Conservation (phyloP, 768 basidiomycete species). For the Suillus weaverae region DNA sequence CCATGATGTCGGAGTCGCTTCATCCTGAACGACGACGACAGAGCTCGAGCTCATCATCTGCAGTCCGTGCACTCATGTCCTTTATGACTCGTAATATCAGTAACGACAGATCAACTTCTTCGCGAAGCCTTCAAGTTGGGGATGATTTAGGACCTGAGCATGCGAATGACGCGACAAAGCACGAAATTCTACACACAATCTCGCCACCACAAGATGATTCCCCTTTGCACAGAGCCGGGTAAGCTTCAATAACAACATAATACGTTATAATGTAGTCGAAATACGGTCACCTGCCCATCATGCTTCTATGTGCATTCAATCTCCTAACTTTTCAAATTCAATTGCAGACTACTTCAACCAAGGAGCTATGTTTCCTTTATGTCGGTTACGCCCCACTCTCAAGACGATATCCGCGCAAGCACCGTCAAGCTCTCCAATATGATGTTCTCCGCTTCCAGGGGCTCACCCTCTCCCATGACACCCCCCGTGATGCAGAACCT, state of each 20-base stretch:
- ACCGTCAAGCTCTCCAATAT: slow-evolving; percentile 68
- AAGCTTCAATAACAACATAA: slow-evolving; percentile 26
- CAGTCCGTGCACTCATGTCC: background rate
- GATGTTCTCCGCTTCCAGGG: slow-evolving; percentile 33
- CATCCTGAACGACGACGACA: background rate
- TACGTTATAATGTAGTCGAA: slow-evolving; percentile 4
- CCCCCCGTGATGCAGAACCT: background rate
- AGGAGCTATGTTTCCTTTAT: slow-evolving; percentile 42
- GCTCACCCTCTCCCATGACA: background rate
- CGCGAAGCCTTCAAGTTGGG: background rate
- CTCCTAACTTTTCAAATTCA: slow-evolving; percentile 15
- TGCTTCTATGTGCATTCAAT: slow-evolving; percentile 14
- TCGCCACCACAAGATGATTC: slow-evolving; percentile 37
- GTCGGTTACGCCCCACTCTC: slow-evolving; percentile 46
- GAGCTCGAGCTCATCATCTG: background rate
- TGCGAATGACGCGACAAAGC: slow-evolving; percentile 6
- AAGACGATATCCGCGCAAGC: slow-evolving; percentile 61
- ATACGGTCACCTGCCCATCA: slow-evolving; percentile 10
- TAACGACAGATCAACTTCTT: background rate
- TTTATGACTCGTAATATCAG: background rate
- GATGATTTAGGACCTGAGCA: background rate
- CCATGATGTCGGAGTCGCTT: background rate
- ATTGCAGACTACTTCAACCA: slow-evolving; percentile 55
- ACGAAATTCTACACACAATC: slow-evolving; percentile 12
- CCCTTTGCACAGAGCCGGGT: slow-evolving; percentile 57